Evolutionary conservation across 345 rosid genomes (phyloP), one percentile per base, ranked within the genome.

Genomic region (Camelina sativa): DNA sequence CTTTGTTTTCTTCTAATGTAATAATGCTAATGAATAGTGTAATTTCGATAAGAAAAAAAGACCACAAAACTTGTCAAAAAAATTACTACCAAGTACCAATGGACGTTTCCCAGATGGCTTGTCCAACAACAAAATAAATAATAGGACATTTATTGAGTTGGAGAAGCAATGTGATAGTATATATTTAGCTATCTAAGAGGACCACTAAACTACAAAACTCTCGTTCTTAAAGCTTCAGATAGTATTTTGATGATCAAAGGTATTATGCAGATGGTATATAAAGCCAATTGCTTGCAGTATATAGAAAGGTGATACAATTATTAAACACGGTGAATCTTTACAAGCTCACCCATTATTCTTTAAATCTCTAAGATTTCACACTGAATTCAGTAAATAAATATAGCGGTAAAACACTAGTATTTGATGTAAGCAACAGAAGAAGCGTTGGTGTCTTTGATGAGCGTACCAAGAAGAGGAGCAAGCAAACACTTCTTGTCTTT

Each of bases 401-500:
- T 6, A 5, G 3, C 11, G 8, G 7, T 34, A 59, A 1, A 5
- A 30, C 32, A 22, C 64, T 69, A 76, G 23, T 77, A 72, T 47
- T 79, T 79, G 19, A 79, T 73, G 47, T 73, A 79, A 54, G 74
- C 81, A 43, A 79, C 71, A 15, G 63, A 66, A 62, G 79, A 79
- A 67, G 75, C 62, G 28, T 79, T 72, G 6, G 11, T 32, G 8
- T 54, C 70, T 67, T 68, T 74, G 69, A 72, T 79, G 7, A 79
- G 75, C 6, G 82, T 74, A 10, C 74, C 74, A 2, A 79, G 79
- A 37, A 52, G 55, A 55, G 74, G 77, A 62, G 54, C 82, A 2
- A 47, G n/a, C 75, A 72, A 89, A 58, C 90, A 89, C 51, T 57
- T 84, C 22, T 78, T 82, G 12, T 79, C 69, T 8, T 82, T 79